These are phyloP conservation scores for Gossypium trilobum DNA, from an alignment of 441 rosid species.

Conservation along the genomic window DNA sequence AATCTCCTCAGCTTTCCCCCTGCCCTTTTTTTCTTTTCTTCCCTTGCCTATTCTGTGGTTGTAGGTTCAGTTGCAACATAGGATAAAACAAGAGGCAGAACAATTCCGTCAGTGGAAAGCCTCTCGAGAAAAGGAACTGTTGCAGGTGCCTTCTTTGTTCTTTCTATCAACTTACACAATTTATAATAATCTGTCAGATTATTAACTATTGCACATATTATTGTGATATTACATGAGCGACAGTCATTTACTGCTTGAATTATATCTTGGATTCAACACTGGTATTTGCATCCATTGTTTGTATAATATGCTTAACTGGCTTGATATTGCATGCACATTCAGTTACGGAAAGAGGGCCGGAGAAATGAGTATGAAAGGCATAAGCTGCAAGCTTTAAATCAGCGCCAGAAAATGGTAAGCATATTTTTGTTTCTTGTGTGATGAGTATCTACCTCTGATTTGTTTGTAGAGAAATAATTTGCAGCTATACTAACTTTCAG, in stretches of 20 bases:
- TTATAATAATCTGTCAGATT: background rate
- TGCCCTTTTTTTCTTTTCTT: constrained; percentile 7
- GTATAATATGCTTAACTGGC: background rate
- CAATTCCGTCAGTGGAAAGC: constrained; percentile 82
- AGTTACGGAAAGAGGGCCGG: constrained; percentile 92
- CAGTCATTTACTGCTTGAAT: background rate
- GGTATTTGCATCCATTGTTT: constrained; percentile 1
- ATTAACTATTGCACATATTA: constrained; percentile 2
- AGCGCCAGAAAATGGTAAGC: constrained; percentile 94
- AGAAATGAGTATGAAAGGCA: constrained; percentile 97
- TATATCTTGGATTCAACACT: background rate
- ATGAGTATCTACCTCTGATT: background rate
- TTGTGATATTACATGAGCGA: background rate
- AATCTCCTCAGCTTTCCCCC: background rate
- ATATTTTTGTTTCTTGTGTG: background rate
- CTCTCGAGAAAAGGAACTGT: constrained; percentile 74
- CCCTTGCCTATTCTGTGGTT: constrained; percentile 13
- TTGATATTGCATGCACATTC: constrained; percentile 20
- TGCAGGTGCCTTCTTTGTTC: constrained; percentile 50
- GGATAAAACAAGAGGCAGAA: constrained; percentile 28
- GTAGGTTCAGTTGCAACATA: constrained; percentile 84
- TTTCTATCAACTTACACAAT: constrained; percentile 7
- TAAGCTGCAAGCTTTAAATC: constrained; percentile 87
- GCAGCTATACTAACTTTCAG: constrained; percentile 32
- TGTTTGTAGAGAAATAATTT: background rate